Base-by-base conservation (phyloP, 129 eudicot species). In the Arctium minus region DNA sequence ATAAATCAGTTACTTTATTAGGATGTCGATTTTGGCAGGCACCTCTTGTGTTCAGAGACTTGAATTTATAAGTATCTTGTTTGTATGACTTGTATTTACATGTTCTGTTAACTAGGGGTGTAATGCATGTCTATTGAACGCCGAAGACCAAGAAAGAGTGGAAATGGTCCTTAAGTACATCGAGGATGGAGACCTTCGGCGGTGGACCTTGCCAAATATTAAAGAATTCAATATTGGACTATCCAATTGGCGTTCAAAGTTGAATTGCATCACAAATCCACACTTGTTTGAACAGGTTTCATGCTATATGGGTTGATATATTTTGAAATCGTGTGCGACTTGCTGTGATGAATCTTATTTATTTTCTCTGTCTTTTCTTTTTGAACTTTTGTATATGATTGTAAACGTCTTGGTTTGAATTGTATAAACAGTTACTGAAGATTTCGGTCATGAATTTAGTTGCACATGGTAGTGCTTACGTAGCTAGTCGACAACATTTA, bases 201-300 rank as follows among this genome's bases (percentile, higher is more conserved):
- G 69, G 33, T 86, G 88, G 90, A 87, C 76, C 36, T 82, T 94
- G 50, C 92, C 92, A 69, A 88, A 94, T 85, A 86, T 86, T 62
- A 89, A 81, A 77, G 92, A 91, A 50, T 94, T 94, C 79, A 82
- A 86, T 80, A 80, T 91, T 18, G 98, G 97, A 30, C 87, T 94
- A 12, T 72, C 88, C 46, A 83, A 84, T 75, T 94, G 90, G 92
- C 93, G 89, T 64, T 89, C 98, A 48, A 88, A 91, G 82, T 77
- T 94, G 87, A 94, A 92, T 82, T 94, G 92, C 95, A 78, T 92
- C 82, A 90, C 89, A 73, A 94, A 94, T 89, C 88, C 90, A 6
- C 83, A 75, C 82, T 79, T 94, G 88, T 94, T 74, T 82, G 86
- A 94, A 42, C 97, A 94, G 97, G 98, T 94, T 39, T 79, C 53